These are phyloP conservation scores for Tetrapyrgos nigripes DNA, from an alignment of 1,284 basidiomycete species.

Conservation along the genomic window DNA sequence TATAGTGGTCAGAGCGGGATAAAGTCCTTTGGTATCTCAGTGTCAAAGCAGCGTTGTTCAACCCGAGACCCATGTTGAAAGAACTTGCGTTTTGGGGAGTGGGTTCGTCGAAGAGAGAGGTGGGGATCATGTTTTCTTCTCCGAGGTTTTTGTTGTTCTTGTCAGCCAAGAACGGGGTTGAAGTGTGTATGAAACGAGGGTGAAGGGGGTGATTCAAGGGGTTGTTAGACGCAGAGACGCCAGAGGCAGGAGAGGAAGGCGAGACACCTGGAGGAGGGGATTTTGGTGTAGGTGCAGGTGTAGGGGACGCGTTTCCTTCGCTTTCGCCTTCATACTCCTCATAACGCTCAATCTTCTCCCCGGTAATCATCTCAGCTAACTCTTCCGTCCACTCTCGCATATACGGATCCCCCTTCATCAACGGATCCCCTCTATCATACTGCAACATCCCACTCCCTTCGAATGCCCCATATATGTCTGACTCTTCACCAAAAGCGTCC, in stretches of 20 bases:
- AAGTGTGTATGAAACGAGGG: slow-evolving; percentile 38
- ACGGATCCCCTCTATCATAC: slow-evolving; percentile 2
- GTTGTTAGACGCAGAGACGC: slow-evolving; percentile 29
- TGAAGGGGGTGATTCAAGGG: slow-evolving; percentile 42
- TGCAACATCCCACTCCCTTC: slow-evolving; percentile 15
- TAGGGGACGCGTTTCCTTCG: slow-evolving; percentile 16
- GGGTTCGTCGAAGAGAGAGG: slow-evolving; percentile 6
- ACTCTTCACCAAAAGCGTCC: slow-evolving; percentile 85
- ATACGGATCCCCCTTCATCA: slow-evolving; percentile 12
- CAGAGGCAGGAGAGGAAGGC: slow-evolving; percentile 27
- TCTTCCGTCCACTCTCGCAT: slow-evolving; percentile 11
- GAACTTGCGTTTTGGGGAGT: background rate
- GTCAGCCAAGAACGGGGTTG: background rate
- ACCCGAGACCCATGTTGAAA: background rate
- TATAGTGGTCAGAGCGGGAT: background rate
- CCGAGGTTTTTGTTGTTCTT: background rate
- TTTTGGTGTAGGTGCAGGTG: slow-evolving; percentile 28
- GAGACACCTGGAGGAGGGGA: slow-evolving; percentile 31
- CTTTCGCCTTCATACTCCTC: background rate
- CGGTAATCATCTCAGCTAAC: background rate
- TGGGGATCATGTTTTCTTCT: background rate
- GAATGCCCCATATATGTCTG: slow-evolving; percentile 46
- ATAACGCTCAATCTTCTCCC: background rate
- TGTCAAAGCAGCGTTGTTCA: background rate
- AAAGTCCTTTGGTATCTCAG: background rate